Base-by-base conservation (phyloP, 148 eudicot species). In the Nyssa sinensis region DNA sequence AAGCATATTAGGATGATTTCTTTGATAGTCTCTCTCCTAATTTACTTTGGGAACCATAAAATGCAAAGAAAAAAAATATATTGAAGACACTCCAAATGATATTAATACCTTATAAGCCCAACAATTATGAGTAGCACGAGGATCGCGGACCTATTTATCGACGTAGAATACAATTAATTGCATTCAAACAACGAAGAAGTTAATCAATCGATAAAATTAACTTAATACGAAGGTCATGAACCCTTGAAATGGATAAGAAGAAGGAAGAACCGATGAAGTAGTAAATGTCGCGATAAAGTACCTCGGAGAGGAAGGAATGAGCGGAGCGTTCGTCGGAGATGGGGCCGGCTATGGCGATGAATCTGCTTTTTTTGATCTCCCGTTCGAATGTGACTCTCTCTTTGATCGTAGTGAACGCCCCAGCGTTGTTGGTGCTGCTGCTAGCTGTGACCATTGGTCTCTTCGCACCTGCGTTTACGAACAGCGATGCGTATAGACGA, bases 341-440 rank as follows among this genome's bases (percentile, higher is more conserved):
- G 24, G n/a, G n/a, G 30, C 81, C 84, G 41, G 96, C 94, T 67
- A 92, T 84, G 32, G 98, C 96, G 21, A 94, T 92, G 72, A 94
- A 94, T 86, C 90, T 92, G 79, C 98, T 94, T 78, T 94, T 94
- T 65, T 94, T 94, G 27, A 92, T 92, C 69, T 90, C 98, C 32
- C 83, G 84, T 67, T 86, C 84, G 64, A 84, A 82, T 0, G 84
- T 83, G n/a, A n/a, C 83, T 59, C 85, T 82, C 68, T 92, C 90
- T 34, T 80, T n/a, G n/a, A n/a, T n/a, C n/a, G n/a, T n/a, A n/a
- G n/a, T n/a, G n/a, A n/a, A n/a, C n/a, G n/a, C n/a, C n/a, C n/a
- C n/a, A n/a, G n/a, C n/a, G n/a, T n/a, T n/a, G n/a, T n/a, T n/a
- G n/a, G n/a, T n/a, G n/a, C n/a, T n/a, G n/a, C n/a, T n/a, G 74